Base-by-base conservation (phyloP, 179 eudicot species). In the Carnegiea gigantea region DNA sequence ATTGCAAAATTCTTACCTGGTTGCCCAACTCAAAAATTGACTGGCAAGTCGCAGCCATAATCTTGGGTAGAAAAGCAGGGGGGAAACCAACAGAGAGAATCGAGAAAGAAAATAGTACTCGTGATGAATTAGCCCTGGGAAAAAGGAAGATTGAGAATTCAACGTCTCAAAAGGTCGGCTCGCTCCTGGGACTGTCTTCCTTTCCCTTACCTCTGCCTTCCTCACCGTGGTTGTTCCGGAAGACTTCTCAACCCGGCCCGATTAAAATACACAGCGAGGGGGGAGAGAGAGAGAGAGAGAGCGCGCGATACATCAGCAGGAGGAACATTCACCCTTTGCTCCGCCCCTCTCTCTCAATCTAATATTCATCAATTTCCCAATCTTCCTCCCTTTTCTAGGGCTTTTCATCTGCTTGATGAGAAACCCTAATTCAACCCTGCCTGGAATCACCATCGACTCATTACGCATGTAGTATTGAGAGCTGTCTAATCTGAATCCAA, bases 241-340 rank as follows among this genome's bases (percentile, higher is more conserved):
- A 23, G 6, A 26, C 72, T 11, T 67, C 72, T 51, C 57, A 51
- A 51, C 20, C 14, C 57, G 57, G 12, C 36, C 24, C 23, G 68
- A 62, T 62, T n/a, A 21, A 62, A 9, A 26, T 2, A 21, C 71
- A 26, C 3, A 21, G 24, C 20, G 26, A 43, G 14, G 51, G 8
- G 76, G 21, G 76, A 38, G 49, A 72, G 76, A 72, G 76, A 72
- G 76, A 72, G 76, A 72, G 43, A 33, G 74, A 70, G 74, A 70
- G 74, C 12, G 44, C 12, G 44, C 30, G 30, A 70, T 26, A 12
- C 38, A 65, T 6, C 28, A 65, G 33, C 17, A 12, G 3, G 71
- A 26, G 68, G 30, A 30, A 28, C 72, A 67, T 26, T 23, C 18
- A 26, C 18, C 40, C 72, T 26, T 12, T 67, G 72, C 72, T 67